These are phyloP conservation scores for Cutaneotrichosporon cavernicola DNA, from an alignment of 1,284 basidiomycete species.

Conservation along the genomic window DNA sequence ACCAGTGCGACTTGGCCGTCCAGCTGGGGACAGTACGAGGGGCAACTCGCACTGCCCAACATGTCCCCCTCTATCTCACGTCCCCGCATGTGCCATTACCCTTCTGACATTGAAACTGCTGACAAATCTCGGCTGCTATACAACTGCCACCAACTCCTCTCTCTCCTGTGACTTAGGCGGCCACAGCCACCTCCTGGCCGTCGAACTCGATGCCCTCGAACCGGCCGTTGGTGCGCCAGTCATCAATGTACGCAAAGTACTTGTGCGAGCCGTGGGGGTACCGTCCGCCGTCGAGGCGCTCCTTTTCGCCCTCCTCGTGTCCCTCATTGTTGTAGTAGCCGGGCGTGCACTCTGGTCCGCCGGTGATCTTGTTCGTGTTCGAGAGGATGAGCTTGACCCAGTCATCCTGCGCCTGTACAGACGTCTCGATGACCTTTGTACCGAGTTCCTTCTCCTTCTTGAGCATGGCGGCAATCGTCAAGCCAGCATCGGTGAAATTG, in stretches of 20 bases:
- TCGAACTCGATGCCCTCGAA: slow-evolving; percentile 23
- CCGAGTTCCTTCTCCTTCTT: slow-evolving; percentile 16
- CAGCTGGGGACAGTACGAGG: too few relatives aligned
- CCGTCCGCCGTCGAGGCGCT: slow-evolving; percentile 12
- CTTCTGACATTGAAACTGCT: background rate
- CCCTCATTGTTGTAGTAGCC: slow-evolving; percentile 23
- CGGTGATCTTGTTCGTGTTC: background rate
- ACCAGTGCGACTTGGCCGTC: too few relatives aligned
- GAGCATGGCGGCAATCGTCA: slow-evolving; percentile 15
- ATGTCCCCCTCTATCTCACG: too few relatives aligned
- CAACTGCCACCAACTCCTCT: background rate
- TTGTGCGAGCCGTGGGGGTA: slow-evolving; percentile 16
- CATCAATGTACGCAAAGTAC: slow-evolving; percentile 21
- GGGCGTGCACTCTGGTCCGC: slow-evolving; percentile 16
- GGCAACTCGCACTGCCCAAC: too few relatives aligned
- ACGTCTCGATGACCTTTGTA: slow-evolving; percentile 7
- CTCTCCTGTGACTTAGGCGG: background rate
- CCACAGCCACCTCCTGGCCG: slow-evolving; percentile 10
- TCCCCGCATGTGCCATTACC: background rate
- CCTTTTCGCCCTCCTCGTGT: slow-evolving; percentile 12
- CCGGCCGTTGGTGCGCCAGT: slow-evolving; percentile 19
- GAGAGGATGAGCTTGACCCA: slow-evolving; percentile 19
- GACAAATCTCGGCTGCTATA: background rate
- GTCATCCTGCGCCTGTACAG: background rate
- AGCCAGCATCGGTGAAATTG: slow-evolving; percentile 18